Conservation (phyloP, 139 green algal genomes). For the Picochlorum sp. region DNA sequence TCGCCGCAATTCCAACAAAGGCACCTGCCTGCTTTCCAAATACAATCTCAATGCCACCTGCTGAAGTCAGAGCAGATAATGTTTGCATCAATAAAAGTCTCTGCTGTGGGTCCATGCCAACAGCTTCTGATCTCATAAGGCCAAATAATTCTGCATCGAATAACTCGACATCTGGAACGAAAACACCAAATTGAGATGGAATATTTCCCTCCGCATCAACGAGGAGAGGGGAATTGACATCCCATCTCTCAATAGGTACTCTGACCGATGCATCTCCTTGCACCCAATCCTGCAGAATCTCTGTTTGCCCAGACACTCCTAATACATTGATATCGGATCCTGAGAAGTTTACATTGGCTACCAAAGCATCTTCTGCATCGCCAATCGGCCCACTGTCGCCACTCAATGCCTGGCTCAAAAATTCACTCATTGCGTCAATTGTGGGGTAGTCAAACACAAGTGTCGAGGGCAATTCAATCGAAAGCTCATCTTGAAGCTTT, state of each 20-base stretch:
- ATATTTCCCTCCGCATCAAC: neutral
- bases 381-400: neutral
- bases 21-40: conserved; percentile 29
- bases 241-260: conserved; percentile 43
- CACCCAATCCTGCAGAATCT: conserved; percentile 6
- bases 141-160: conserved; percentile 50
- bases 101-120: conserved; percentile 66
- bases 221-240: conserved; percentile 17
- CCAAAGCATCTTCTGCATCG: neutral
- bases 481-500: conserved; percentile 33
- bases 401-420: conserved; percentile 20
- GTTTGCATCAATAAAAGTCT: conserved; percentile 57
- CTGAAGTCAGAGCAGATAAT: conserved; percentile 23
- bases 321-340: conserved; percentile 4
- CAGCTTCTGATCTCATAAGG: conserved; percentile 30
- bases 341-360: neutral
- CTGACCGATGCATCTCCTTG: conserved; percentile 17
- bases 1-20: conserved; percentile 60
- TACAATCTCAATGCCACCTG: neutral
- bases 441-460: conserved; percentile 66
- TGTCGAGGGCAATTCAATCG: conserved; percentile 38
- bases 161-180: conserved; percentile 27
- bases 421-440: conserved; percentile 36
- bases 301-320: conserved; percentile 6
- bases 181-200: conserved; percentile 46